A percentile compares a stretch with the other conserved stretches of the same genome.
These are phyloP conservation scores for Strobilomyces echinocephalus DNA, from an alignment of 768 basidiomycete genomes.

Conservation along the genomic window DNA sequence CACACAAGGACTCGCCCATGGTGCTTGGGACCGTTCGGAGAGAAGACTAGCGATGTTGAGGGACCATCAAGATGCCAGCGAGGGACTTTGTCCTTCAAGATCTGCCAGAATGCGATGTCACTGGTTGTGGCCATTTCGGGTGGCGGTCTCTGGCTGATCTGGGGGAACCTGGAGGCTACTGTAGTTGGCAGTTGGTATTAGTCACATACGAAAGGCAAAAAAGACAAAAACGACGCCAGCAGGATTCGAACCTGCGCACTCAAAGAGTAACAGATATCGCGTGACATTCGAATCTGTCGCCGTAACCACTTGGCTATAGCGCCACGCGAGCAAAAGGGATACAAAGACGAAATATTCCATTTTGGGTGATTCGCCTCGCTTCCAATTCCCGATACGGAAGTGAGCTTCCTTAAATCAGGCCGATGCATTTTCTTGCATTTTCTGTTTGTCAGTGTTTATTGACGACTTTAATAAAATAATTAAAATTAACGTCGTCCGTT, in stretches of 20 bases:
- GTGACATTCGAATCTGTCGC: constrained; percentile 60
- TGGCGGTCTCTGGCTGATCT: not conserved
- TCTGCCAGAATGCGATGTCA: constrained; percentile 3
- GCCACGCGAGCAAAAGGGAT: constrained; percentile 11
- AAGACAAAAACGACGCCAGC: constrained; percentile 34
- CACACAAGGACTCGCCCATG: not conserved
- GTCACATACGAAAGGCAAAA: no score
- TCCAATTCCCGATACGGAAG: no score
- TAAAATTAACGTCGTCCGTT: no score
- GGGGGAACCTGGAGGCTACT: no score
- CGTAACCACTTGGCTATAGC: constrained; percentile 77
- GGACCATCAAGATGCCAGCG: not conserved
- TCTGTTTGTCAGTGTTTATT: no score
- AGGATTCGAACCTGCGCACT: constrained; percentile 40
- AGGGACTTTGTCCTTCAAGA: not conserved
- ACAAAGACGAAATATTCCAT: not conserved
- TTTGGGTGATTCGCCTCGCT: not conserved
- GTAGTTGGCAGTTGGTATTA: no score
- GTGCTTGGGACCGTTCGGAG: not conserved
- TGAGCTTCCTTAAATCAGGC: no score
- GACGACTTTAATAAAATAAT: no score
- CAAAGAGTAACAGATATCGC: constrained; percentile 36
- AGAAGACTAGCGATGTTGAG: not conserved
- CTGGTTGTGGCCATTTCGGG: constrained; percentile 6
- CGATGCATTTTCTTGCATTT: no score